Evolutionary conservation across 768 basidiomycete genomes (phyloP), one percentile per base, ranked within the genome.

Genomic region (Ephemerocybe angulata): DNA sequence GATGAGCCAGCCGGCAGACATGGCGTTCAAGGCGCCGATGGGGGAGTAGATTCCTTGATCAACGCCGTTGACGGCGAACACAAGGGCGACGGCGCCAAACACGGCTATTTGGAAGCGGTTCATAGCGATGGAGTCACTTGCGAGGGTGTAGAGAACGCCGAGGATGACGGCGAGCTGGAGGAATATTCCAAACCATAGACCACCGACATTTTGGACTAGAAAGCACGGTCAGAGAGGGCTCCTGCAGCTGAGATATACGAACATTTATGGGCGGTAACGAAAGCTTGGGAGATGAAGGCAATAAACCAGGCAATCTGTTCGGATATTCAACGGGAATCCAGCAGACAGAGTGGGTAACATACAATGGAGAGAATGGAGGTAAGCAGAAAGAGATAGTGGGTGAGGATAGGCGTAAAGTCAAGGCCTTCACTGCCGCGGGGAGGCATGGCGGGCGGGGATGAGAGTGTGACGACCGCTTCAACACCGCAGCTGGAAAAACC

Each of bases 1-100:
- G 58, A 99, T 84, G 63, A 99, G 82, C 91, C 92, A 99, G 56
- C 96, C 97, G 3, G 90, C 93, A 27, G 89, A 88, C 79, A 93
- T 86, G 7, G 95, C 92, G 58, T 89, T 86, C 54, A 85, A 72
- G 3, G 90, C 75, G 8, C 76, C 71, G 11, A 49, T 44, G 27
- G 65, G 62, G n/a, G 78, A 59, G 68, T 83, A 92, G 56, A 91
- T 86, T 63, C 85, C 86, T 38, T 72, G 61, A 64, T 90, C 79
- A 55, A 87, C 85, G 47, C 87, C 89, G 11, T 76, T 61, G 40
- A 96, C 90, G 0, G 94, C 82, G 64, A 97, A 95, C 2, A 95
- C 91, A 64, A 95, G 83, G 30, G 90, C 84, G 60, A 98, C 75
- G 4, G 93, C 85, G 31, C 90, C 86, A 63, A 98, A 94, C 41